Conservation (phyloP, 2,329 filamentous ascomycete genomes). For the Calonectria crousiana region DNA sequence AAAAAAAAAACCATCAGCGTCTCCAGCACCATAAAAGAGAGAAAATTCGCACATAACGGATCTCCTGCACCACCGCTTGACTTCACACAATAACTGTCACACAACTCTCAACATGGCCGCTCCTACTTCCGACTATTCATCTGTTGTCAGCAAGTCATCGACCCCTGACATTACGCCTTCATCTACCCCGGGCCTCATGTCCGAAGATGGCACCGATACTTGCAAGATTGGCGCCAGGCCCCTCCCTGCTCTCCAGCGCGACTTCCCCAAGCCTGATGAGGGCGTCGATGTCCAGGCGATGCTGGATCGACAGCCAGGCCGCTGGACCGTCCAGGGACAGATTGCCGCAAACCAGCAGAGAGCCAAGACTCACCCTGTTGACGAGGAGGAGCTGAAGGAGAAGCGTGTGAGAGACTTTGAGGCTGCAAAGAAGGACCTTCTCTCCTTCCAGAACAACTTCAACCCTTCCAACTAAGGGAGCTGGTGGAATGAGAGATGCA, state of each 20-base stretch:
- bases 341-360: constrained; percentile 49
- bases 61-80: background rate
- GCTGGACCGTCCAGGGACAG: constrained; percentile 55
- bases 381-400: constrained; percentile 47
- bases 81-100: background rate
- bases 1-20: constrained; percentile 13
- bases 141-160: constrained; percentile 34
- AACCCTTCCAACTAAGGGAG: constrained; percentile 15
- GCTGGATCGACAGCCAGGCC: constrained; percentile 57
- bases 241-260: constrained; percentile 50
- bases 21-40: background rate
- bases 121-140: constrained; percentile 28
- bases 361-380: constrained; percentile 30
- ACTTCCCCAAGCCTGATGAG: constrained; percentile 55
- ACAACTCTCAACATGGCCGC: constrained; percentile 15
- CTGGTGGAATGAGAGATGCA: constrained; percentile 12
- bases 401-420: constrained; percentile 56
- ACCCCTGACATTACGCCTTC: constrained; percentile 38
- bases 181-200: constrained; percentile 36
- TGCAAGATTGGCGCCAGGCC: constrained; percentile 43
- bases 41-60: background rate
- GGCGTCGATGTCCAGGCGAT: constrained; percentile 58
- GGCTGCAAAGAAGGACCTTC: constrained; percentile 61
- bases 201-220: constrained; percentile 30
- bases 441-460: constrained; percentile 50